Percentiles rank a stretch among this genome's conserved stretches.
phyloP scores from a whole-genome alignment of 2,329 filamentous ascomycete species.

The Aspergillus amoenus region DNA sequence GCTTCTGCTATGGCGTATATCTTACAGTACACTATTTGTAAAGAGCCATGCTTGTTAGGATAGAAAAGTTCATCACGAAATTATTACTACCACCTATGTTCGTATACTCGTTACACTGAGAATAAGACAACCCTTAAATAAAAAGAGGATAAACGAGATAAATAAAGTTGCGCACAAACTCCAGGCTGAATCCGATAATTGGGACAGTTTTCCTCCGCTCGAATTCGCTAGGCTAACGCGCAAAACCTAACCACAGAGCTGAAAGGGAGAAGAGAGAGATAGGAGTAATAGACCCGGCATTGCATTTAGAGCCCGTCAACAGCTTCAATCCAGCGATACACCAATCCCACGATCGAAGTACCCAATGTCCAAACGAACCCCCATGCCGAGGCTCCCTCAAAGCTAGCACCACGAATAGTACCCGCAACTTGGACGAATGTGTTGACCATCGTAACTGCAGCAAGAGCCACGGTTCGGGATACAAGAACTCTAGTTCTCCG shows the following conservation, averaged over 20 bases:
- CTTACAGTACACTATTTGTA: not conserved
- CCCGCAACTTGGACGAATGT: slow-evolving; percentile 65
- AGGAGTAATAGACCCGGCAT: not conserved
- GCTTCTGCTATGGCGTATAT: not conserved
- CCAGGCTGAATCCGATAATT: not conserved
- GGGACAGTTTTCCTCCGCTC: not conserved
- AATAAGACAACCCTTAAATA: not conserved
- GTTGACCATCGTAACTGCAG: slow-evolving; percentile 48
- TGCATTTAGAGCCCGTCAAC: slow-evolving; percentile 35
- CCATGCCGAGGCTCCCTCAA: slow-evolving; percentile 69
- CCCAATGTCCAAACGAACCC: slow-evolving; percentile 70
- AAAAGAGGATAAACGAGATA: not conserved
- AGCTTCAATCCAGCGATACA: slow-evolving; percentile 42
- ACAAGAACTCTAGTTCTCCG: slow-evolving; percentile 63
- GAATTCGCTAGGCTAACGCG: not conserved
- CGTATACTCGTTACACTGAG: not conserved
- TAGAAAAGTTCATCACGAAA: not conserved
- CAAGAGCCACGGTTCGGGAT: slow-evolving; percentile 58
- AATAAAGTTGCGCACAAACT: not conserved
- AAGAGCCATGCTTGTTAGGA: not conserved
- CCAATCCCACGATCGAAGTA: slow-evolving; percentile 27
- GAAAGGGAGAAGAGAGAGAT: not conserved
- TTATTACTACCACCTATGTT: not conserved
- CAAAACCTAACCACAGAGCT: not conserved
- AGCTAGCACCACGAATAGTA: slow-evolving; percentile 69